phyloP scores from a whole-genome alignment of 2,329 filamentous ascomycete genomes.

The Ophiostoma perfectum region DNA sequence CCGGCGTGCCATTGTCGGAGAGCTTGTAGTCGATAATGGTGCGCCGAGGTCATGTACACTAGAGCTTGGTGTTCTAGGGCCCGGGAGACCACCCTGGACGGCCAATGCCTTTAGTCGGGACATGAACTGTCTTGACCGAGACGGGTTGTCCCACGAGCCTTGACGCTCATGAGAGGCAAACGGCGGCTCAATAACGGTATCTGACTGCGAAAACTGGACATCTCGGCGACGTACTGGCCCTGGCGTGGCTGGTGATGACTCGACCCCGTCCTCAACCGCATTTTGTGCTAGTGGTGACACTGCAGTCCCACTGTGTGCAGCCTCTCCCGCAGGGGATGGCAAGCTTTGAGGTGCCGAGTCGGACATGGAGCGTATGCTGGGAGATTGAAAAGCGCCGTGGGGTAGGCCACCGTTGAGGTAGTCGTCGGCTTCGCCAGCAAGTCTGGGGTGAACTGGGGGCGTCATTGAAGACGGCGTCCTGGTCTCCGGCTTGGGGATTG shows the following conservation, averaged over 20 bases:
- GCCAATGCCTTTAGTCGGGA: slow-evolving; percentile 72
- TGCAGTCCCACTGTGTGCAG: too few species aligned
- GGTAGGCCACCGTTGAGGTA: slow-evolving; percentile 37
- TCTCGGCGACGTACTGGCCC: slow-evolving; percentile 48
- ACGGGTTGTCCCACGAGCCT: slow-evolving; percentile 61
- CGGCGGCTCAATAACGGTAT: slow-evolving; percentile 43
- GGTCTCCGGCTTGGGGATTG: not conserved
- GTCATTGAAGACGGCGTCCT: not conserved
- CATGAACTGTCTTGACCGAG: slow-evolving; percentile 63
- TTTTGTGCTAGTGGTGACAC: not conserved
- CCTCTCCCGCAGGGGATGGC: not conserved
- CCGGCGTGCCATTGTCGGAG: slow-evolving; percentile 44
- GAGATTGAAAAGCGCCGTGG: slow-evolving; percentile 27
- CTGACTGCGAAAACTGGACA: slow-evolving; percentile 67
- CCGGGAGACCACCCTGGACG: slow-evolving; percentile 44
- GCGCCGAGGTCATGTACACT: slow-evolving; percentile 28
- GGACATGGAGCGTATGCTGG: not conserved
- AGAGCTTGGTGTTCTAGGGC: slow-evolving; percentile 38
- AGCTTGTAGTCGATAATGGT: slow-evolving; percentile 41
- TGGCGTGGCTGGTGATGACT: slow-evolving; percentile 22
- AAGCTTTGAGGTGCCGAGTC: not conserved
- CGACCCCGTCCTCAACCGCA: slow-evolving; percentile 9
- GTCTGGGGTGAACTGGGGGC: not conserved
- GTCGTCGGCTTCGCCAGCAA: slow-evolving; percentile 32
- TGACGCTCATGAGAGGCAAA: slow-evolving; percentile 39